Percentiles rank a stretch among this genome's conserved stretches.
Evolutionary conservation across 306 rosid genomes (phyloP).

Genomic region (Casuarina glauca): DNA sequence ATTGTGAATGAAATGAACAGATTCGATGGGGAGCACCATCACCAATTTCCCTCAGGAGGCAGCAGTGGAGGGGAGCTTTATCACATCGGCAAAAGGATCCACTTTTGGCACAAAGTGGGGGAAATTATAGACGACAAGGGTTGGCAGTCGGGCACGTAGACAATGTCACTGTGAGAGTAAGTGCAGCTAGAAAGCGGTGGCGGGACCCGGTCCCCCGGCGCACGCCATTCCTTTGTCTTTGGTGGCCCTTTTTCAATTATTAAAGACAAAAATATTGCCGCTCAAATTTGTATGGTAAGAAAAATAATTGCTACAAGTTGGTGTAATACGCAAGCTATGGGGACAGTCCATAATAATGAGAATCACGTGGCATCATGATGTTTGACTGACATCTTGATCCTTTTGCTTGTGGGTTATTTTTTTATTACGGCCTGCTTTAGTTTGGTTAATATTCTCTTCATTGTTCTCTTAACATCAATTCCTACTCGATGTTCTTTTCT

Average conservation of each 20-base stretch:
- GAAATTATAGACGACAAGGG: not conserved
- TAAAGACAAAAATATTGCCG: not conserved
- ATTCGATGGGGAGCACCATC: no score
- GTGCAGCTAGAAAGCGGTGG: not conserved
- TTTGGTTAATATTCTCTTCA: no score
- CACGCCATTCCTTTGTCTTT: not conserved
- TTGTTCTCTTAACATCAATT: no score
- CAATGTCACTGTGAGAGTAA: not conserved
- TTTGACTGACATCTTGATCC: not conserved
- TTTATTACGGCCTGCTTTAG: no score
- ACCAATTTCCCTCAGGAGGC: no score
- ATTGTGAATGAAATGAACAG: no score
- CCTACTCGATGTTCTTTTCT: no score
- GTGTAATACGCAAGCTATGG: not conserved
- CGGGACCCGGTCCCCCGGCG: not conserved
- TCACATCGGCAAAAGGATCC: not conserved
- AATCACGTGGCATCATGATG: constrained; percentile 1
- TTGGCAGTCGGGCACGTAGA: not conserved
- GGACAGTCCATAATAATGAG: not conserved
- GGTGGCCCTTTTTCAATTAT: not conserved
- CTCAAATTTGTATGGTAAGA: no score
- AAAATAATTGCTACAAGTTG: not conserved
- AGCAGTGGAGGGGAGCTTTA: no score
- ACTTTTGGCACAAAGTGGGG: not conserved
- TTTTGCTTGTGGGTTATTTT: not conserved